Evolutionary conservation across 768 basidiomycete genomes (phyloP), one percentile per base, ranked within the genome.

Genomic region (Rhodotorula toruloides): DNA sequence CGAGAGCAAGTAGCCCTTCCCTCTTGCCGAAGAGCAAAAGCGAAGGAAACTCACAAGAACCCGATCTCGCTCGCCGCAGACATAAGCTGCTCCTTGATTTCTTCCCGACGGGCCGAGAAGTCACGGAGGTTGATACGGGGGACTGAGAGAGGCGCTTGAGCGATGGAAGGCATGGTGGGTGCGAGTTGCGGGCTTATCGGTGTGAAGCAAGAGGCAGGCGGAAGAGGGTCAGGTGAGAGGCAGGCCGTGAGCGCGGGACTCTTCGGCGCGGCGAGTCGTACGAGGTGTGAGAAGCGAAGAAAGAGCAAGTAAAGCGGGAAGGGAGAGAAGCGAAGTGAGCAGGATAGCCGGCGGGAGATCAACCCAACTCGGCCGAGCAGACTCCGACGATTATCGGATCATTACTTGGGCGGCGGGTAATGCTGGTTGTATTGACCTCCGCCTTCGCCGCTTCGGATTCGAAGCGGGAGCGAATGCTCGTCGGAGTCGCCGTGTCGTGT

Each of bases 51-150:
- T 46, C 53, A 76, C 75, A 76, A 76, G 73, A 76, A 76, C 2
- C 75, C 75, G 17, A 74, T 67, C 21, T 76, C 61, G 19, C 27
- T 58, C 13, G 72, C 67, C 1, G 76, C 76, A 22, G 65, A 50
- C 54, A 75, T 72, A 5, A 76, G 32, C 63, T 75, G 36, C 9
- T 31, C 34, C 55, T 67, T 74, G 68, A 76, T 75, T 54, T 73
- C 74, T 14, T 70, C 66, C 4, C 74, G 65, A 0, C 75, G 71
- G 44, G 44, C 37, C 13, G 65, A 71, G 57, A 76, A 76, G 64
- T 75, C 74, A 32, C 66, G 64, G 19, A 76, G 64, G 19, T 61
- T 67, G 70, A 76, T 75, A 25, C 58, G 54, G 2, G 74, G 75
- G 50, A 68, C 54, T 10, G 21, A 27, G 27, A 36, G 4, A 27